These are phyloP conservation scores for Pichia scutulata DNA, from an alignment of 805 yeast genomes.

Conservation along the genomic window DNA sequence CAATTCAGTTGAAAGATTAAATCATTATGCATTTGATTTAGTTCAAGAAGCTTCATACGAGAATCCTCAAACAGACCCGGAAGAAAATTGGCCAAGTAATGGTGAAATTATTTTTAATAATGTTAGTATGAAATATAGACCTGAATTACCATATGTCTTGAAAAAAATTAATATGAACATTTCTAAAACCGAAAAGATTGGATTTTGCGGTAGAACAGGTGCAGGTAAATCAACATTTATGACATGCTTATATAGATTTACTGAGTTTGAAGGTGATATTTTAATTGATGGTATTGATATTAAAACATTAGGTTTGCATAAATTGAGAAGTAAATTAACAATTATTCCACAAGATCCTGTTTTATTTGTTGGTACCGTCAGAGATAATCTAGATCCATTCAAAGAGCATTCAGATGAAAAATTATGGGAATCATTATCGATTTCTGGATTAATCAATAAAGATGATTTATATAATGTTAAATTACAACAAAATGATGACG, in stretches of 20 bases:
- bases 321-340: constrained; percentile 49
- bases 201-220: constrained; percentile 86
- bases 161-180: constrained; percentile 37
- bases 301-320: constrained; percentile 41
- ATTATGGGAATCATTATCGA: constrained; percentile 52
- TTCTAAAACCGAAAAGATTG: constrained; percentile 57
- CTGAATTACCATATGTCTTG: constrained; percentile 52
- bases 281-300: constrained; percentile 54
- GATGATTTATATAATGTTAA: constrained; percentile 28
- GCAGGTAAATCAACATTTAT: constrained; percentile 70
- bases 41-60: constrained; percentile 60
- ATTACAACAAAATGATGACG: constrained; percentile 25
- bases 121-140: constrained; percentile 50
- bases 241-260: constrained; percentile 50
- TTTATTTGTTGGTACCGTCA: constrained; percentile 49
- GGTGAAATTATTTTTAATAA: constrained; percentile 42
- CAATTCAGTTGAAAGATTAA: constrained; percentile 73
- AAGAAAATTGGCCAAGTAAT: constrained; percentile 37
- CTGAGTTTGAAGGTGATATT: constrained; percentile 47
- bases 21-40: constrained; percentile 53
- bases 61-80: constrained; percentile 36
- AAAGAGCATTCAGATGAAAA: constrained; percentile 39
- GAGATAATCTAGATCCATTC: constrained; percentile 60
- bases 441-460: constrained; percentile 46
- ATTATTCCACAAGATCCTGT: constrained; percentile 73